Evolutionary conservation across 2,329 filamentous ascomycete species (phyloP).

Genomic region (Diaporthe citri): DNA sequence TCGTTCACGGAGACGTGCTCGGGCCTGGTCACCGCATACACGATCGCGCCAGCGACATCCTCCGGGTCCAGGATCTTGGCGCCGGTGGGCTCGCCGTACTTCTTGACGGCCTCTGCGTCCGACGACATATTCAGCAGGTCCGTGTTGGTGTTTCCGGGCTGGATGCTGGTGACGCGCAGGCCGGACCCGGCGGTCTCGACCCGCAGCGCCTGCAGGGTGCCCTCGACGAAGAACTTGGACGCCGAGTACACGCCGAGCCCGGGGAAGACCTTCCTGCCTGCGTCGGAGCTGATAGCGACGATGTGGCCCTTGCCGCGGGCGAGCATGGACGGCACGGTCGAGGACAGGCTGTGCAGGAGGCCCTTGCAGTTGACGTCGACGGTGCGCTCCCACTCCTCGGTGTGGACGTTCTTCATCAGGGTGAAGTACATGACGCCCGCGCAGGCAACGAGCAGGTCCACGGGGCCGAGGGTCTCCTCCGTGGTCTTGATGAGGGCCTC

Average conservation of each 20-base stretch:
- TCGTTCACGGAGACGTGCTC: constrained; percentile 84
- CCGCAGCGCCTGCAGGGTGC: constrained; percentile 79
- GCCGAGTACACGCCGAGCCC: constrained; percentile 86
- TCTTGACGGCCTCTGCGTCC: constrained; percentile 81
- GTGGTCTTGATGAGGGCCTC: constrained; percentile 73
- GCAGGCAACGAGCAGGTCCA: constrained; percentile 84
- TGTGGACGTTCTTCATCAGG: constrained; percentile 83
- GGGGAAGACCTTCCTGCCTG: constrained; percentile 84
- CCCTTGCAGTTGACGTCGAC: constrained; percentile 92
- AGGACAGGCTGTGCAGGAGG: constrained; percentile 78
- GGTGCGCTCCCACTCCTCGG: constrained; percentile 83
- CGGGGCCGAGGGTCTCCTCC: constrained; percentile 72
- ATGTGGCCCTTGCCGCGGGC: constrained; percentile 77
- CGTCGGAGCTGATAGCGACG: constrained; percentile 85
- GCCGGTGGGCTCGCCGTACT: constrained; percentile 81
- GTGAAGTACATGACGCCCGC: constrained; percentile 92
- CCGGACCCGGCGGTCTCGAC: constrained; percentile 82
- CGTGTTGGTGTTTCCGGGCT: constrained; percentile 83
- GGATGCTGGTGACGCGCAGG: constrained; percentile 78
- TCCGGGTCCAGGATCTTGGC: constrained; percentile 80
- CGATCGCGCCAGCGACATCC: constrained; percentile 79
- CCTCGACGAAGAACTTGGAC: constrained; percentile 88
- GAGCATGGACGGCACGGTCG: constrained; percentile 79
- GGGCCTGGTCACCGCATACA: constrained; percentile 81
- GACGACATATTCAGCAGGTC: constrained; percentile 81